Base-by-base conservation (phyloP, 1,139 yeast species). In the Candida sanyaensis region DNA sequence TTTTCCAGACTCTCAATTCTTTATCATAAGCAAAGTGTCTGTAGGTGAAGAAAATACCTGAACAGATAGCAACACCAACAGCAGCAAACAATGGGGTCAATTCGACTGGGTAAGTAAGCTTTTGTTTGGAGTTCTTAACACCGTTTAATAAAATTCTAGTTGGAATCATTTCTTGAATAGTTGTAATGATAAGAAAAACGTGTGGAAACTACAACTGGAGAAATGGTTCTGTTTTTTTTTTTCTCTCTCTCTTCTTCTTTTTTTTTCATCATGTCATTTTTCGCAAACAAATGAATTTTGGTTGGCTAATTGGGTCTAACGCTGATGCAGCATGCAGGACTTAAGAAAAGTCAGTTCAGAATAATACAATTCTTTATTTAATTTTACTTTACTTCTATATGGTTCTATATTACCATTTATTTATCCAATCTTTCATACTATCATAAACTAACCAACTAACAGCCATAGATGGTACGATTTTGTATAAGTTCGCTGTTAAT, bases 381-480 rank as follows among this genome's bases (percentile, higher is more conserved):
- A 17, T 17, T 17, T 17, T 2, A 17, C 3, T 34, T 21, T 10
- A 11, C 23, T 13, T 42, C 37, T 31, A 41, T 39, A 32, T 13
- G 27, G 21, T n/a, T n/a, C n/a, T n/a, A 26, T 38, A 27, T 31
- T 45, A 74, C 78, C 78, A 73, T 23, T 49, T 45, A 7, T 62
- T 63, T 17, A 75, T 66, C 30, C 58, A 52, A 12, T 65, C 84
- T 59, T 78, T 78, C 24, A 87, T 73, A 37, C 81, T 65, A 63
- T 92, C 98, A 66, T 88, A 92, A 52, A 88, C 83, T 50, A 88
- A 73, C 97, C 97, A 93, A 52, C 92, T 88, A 21, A 92, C 91
- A 2, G 98, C 98, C 93, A 92, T 92, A 6, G 95, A 85, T 0
- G 97, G 97, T 36, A 90, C 88, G 3, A 92, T 95, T 64, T 92